These are phyloP conservation scores for Nelumbo lutea DNA, from an alignment of 164 flowering plant genomes.

Conservation along the genomic window DNA sequence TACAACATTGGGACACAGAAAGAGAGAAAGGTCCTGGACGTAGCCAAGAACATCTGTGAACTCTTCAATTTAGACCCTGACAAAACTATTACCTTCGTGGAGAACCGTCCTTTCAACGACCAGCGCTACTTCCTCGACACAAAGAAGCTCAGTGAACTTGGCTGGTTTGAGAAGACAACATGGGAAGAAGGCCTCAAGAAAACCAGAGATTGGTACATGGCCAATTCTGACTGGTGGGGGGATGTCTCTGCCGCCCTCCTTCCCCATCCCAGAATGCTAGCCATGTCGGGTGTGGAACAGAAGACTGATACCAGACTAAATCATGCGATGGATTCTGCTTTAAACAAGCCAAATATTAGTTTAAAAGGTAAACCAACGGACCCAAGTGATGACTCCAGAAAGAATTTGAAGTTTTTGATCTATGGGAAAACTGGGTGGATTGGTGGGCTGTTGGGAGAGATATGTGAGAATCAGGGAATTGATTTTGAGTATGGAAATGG, in stretches of 20 bases:
- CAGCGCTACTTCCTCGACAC: background rate
- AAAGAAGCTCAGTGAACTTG: conserved; percentile 3
- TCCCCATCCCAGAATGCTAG: conserved; percentile 2
- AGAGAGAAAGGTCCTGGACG: background rate
- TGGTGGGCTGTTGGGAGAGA: conserved; percentile 4
- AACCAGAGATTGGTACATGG: conserved; percentile 1
- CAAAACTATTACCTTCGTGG: background rate
- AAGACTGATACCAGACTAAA: background rate
- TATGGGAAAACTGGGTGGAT: conserved; percentile 6
- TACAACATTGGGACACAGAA: background rate
- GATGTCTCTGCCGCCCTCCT: conserved; percentile 2
- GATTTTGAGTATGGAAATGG: background rate
- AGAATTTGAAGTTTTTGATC: conserved; percentile 3
- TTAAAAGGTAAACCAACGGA: background rate
- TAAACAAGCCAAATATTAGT: no score
- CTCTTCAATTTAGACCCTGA: background rate
- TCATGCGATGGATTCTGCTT: background rate
- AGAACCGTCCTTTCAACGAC: conserved; percentile 2
- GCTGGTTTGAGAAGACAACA: background rate
- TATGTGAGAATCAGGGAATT: background rate
- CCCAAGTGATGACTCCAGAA: background rate
- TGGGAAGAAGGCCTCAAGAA: conserved; percentile 4
- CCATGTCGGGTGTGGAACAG: background rate
- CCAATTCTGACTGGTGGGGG: conserved; percentile 2
- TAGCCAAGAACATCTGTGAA: background rate